phyloP scores from a whole-genome alignment of 495 filamentous ascomycete genomes.

The Cryomyces minteri region DNA sequence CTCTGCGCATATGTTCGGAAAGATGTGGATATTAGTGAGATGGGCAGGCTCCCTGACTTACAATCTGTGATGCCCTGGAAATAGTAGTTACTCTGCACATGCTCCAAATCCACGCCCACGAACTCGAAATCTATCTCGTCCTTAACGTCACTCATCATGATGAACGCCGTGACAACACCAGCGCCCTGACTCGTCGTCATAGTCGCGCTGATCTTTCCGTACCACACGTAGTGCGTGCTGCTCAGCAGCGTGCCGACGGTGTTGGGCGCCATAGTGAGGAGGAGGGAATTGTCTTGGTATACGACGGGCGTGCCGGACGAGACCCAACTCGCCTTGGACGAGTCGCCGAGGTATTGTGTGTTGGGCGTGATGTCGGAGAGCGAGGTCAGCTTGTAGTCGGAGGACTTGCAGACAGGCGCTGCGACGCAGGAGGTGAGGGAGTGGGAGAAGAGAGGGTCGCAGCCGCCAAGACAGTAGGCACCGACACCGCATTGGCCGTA shows the following conservation, averaged over 20 bases:
- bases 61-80: slow-evolving; percentile 88
- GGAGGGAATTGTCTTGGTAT: slow-evolving; percentile 39
- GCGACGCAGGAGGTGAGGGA: slow-evolving; percentile 74
- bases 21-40: neutral
- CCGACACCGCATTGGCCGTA: slow-evolving; percentile 89
- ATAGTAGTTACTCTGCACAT: slow-evolving; percentile 89
- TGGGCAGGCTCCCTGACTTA: slow-evolving; percentile 28
- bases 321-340: slow-evolving; percentile 67
- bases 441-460: slow-evolving; percentile 70
- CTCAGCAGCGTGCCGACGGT: slow-evolving; percentile 78
- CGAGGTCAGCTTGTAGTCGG: slow-evolving; percentile 50
- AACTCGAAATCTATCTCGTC: slow-evolving; percentile 98
- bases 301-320: slow-evolving; percentile 53
- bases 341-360: slow-evolving; percentile 68
- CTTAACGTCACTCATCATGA: slow-evolving; percentile 83
- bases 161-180: slow-evolving; percentile 92
- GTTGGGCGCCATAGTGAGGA: slow-evolving; percentile 73
- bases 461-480: slow-evolving; percentile 90
- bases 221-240: slow-evolving; percentile 88
- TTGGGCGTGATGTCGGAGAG: slow-evolving; percentile 51
- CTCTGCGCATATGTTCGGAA: neutral
- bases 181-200: slow-evolving; percentile 70
- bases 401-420: slow-evolving; percentile 58
- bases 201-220: slow-evolving; percentile 73
- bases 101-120: slow-evolving; percentile 59